Percentiles rank a stretch among this genome's conserved stretches.
Conservation (phyloP, 73 alveolate species). For the Paramecium octaurelia region DNA sequence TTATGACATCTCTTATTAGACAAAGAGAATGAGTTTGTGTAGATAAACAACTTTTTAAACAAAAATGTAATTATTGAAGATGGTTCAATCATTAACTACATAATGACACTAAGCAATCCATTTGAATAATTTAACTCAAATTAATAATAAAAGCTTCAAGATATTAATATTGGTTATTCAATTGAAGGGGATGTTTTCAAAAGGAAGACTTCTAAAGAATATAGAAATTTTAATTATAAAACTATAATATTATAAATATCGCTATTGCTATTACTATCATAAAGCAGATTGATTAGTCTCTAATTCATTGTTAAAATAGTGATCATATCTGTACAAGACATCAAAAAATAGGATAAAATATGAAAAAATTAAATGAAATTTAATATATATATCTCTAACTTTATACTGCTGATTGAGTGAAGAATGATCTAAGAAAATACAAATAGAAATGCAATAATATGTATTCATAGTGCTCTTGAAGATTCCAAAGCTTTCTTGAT, state of each 20-base stretch:
- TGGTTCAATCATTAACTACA: not conserved
- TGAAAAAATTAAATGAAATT: no score
- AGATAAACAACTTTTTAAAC: not conserved
- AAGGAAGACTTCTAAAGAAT: not conserved
- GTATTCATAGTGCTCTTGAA: conserved; percentile 6
- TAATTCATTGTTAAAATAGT: no score
- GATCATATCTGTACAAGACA: no score
- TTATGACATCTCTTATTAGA: not conserved
- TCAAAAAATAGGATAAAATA: no score
- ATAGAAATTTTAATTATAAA: no score
- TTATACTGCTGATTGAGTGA: not conserved
- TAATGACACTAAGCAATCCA: not conserved
- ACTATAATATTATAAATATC: no score
- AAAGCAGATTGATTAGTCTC: no score
- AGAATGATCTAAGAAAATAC: not conserved
- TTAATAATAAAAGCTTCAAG: no score
- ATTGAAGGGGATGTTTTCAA: not conserved
- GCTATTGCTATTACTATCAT: no score
- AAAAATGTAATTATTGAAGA: not conserved
- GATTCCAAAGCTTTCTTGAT: conserved; percentile 22
- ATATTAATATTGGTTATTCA: no score
- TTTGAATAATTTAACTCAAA: not conserved
- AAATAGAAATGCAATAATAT: not conserved
- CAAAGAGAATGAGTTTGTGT: not conserved
- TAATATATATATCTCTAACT: no score